Conservation (phyloP, 1,139 yeast species). For the Geotrichum australiense region DNA sequence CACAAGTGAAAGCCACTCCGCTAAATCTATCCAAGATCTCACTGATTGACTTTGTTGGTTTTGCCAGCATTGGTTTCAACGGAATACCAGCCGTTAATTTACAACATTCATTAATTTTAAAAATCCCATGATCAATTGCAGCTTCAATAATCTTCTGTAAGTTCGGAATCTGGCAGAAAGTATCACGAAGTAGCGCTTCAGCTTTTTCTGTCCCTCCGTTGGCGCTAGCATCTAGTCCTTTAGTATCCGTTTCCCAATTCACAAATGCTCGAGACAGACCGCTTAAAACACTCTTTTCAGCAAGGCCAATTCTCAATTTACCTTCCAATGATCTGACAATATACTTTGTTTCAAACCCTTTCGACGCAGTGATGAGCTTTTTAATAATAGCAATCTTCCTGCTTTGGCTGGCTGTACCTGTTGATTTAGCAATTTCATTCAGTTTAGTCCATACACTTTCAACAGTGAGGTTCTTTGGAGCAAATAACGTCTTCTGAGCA, state of each 20-base stretch:
- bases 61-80: slow-evolving; percentile 94
- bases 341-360: slow-evolving; percentile 84
- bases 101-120: slow-evolving; percentile 58
- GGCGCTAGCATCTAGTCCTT: slow-evolving; percentile 21
- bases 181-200: slow-evolving; percentile 75
- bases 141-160: slow-evolving; percentile 68
- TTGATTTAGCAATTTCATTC: slow-evolving; percentile 65
- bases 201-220: slow-evolving; percentile 38
- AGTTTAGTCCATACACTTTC: slow-evolving; percentile 66
- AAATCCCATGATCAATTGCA: slow-evolving; percentile 61
- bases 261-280: slow-evolving; percentile 80
- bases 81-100: slow-evolving; percentile 89
- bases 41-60: slow-evolving; percentile 87
- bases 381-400: slow-evolving; percentile 72
- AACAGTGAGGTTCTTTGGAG: slow-evolving; percentile 73
- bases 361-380: slow-evolving; percentile 78
- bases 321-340: slow-evolving; percentile 88
- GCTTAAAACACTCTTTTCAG: slow-evolving; percentile 83
- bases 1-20: slow-evolving; percentile 83
- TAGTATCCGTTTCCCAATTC: slow-evolving; percentile 43
- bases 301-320: slow-evolving; percentile 84
- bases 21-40: slow-evolving; percentile 87
- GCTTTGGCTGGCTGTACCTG: slow-evolving; percentile 81
- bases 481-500: slow-evolving; percentile 88
- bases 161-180: slow-evolving; percentile 87